Evolutionary conservation across 78 protist genomes (phyloP).

Genomic region (Dictyostelium brefeldianum): DNA sequence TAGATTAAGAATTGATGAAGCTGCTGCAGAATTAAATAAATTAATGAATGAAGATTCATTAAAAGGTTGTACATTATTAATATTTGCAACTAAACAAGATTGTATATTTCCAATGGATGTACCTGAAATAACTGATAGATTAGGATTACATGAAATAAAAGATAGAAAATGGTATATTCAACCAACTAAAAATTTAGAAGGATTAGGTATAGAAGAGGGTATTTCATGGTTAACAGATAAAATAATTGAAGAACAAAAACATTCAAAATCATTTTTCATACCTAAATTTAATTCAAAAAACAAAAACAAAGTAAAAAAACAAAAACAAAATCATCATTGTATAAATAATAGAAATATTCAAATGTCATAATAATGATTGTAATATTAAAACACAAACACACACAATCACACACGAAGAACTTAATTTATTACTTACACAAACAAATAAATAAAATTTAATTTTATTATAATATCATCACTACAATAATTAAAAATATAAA

Average conservation of each 20-base stretch:
- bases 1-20: conserved; percentile 77
- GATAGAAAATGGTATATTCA: conserved; percentile 84
- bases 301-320: neutral
- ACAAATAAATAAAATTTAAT: too few species aligned
- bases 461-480: too few species aligned
- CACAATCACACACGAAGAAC: too few species aligned
- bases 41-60: conserved; percentile 68
- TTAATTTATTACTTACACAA: too few species aligned
- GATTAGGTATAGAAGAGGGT: conserved; percentile 79
- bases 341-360: neutral
- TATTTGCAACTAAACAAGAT: conserved; percentile 84
- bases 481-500: too few species aligned
- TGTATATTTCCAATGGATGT: conserved; percentile 62
- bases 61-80: conserved; percentile 24
- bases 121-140: conserved; percentile 68
- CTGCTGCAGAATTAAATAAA: conserved; percentile 51
- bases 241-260: conserved; percentile 23
- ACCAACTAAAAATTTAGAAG: conserved; percentile 47
- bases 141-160: conserved; percentile 61
- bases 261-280: conserved; percentile 7
- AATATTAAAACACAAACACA: too few species aligned
- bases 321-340: neutral
- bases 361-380: neutral
- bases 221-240: conserved; percentile 55
- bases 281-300: neutral